phyloP scores from a whole-genome alignment of 257 asterid genomes.

The Salvia hispanica region DNA sequence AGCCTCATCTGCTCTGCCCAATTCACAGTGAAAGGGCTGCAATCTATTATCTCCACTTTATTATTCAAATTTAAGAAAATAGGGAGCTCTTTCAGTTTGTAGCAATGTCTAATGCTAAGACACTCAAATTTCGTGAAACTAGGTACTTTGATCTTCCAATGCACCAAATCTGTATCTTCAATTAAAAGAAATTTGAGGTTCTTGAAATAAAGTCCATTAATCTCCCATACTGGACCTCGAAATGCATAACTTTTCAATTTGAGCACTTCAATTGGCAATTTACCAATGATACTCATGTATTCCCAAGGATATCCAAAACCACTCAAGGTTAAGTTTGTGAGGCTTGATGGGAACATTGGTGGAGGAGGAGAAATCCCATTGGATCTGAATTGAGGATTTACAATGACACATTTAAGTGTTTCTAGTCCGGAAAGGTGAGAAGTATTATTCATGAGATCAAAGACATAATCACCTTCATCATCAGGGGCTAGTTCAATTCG shows the following conservation, averaged over 20 bases:
- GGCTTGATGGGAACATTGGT: not conserved
- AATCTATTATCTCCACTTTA: not conserved
- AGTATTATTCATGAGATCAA: not conserved
- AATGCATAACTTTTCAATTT: not conserved
- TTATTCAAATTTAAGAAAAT: fast-evolving
- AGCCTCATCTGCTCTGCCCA: not conserved
- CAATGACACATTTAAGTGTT: not conserved
- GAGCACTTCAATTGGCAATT: not conserved
- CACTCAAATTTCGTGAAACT: not conserved
- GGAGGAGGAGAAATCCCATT: not conserved
- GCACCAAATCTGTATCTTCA: not conserved
- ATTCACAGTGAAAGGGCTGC: not conserved
- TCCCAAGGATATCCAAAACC: conserved; percentile 9
- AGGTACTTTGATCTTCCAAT: not conserved
- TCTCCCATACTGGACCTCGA: not conserved
- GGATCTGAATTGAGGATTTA: not conserved
- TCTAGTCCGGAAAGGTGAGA: not conserved
- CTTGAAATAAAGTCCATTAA: not conserved
- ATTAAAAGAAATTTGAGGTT: not conserved
- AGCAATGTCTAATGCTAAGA: not conserved
- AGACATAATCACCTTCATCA: not conserved
- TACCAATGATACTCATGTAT: not conserved
- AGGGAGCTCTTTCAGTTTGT: not conserved
- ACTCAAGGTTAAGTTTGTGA: not conserved
- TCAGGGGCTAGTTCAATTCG: not conserved